phyloP scores from a whole-genome alignment of 2,329 filamentous ascomycete genomes.

The Arthrobotrys megalospora region DNA sequence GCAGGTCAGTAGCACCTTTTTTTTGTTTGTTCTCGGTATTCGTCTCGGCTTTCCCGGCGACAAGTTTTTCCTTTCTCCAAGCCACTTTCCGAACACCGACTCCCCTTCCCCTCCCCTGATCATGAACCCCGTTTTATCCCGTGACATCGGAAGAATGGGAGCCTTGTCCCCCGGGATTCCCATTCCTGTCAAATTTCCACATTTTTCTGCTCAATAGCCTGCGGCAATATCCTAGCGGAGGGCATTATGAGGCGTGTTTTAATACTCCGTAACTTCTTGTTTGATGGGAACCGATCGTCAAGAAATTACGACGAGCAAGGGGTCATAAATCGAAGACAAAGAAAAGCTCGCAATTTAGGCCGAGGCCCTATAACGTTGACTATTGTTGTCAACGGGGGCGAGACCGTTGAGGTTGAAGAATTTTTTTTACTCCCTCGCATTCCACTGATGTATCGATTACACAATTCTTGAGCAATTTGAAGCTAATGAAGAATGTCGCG shows the following conservation, averaged over 20 bases:
- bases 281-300: constrained; percentile 48
- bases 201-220: constrained; percentile 37
- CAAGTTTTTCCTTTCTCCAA: constrained; percentile 18
- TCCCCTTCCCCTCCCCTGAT: neutral
- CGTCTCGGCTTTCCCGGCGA: constrained; percentile 41
- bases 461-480: constrained; percentile 28
- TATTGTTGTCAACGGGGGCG: constrained; percentile 10
- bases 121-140: constrained; percentile 39
- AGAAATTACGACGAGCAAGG: constrained; percentile 58
- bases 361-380: constrained; percentile 19
- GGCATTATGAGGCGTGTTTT: constrained; percentile 60
- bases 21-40: constrained; percentile 23
- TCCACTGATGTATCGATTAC: constrained; percentile 25
- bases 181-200: constrained; percentile 61
- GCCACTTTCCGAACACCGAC: constrained; percentile 16
- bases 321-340: constrained; percentile 14
- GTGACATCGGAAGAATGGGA: constrained; percentile 51
- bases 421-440: constrained; percentile 10
- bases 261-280: constrained; percentile 50
- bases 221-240: constrained; percentile 38
- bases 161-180: constrained; percentile 41
- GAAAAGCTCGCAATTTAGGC: constrained; percentile 19
- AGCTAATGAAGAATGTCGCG: constrained; percentile 49
- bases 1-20: constrained; percentile 70
- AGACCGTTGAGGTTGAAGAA: constrained; percentile 19